Conservation (phyloP, 805 yeast genomes). For the Candida lessepsii region DNA sequence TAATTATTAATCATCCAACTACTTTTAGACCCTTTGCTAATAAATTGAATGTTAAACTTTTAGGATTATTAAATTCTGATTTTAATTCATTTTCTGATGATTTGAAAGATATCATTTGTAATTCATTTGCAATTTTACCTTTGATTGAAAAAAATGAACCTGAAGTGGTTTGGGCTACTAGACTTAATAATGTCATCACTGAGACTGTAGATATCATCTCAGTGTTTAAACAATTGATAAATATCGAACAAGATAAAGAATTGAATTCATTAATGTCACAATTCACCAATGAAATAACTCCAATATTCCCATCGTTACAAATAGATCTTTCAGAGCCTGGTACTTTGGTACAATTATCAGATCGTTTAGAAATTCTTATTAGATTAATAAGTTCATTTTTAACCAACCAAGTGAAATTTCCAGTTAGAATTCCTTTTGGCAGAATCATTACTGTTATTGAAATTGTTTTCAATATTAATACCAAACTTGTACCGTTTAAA, state of each 20-base stretch:
- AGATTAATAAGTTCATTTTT: conserved; percentile 38
- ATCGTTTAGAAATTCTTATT: conserved; percentile 48
- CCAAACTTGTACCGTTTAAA: conserved; percentile 53
- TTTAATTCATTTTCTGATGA: conserved; percentile 26
- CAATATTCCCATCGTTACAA: conserved; percentile 45
- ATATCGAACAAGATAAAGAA: conserved; percentile 54
- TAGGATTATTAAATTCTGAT: conserved; percentile 31
- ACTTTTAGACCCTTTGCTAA: conserved; percentile 78
- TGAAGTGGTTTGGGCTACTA: conserved; percentile 44
- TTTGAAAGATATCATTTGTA: conserved; percentile 43
- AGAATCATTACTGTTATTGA: conserved; percentile 51
- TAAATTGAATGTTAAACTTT: conserved; percentile 51
- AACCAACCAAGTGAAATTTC: conserved; percentile 52
- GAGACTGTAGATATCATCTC: conserved; percentile 56
- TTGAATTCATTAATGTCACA: conserved; percentile 36
- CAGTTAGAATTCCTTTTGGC: conserved; percentile 66
- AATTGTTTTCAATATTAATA: conserved; percentile 52
- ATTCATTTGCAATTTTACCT: conserved; percentile 55
- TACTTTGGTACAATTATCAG: conserved; percentile 50
- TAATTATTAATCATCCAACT: conserved; percentile 63
- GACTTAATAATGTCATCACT: conserved; percentile 46
- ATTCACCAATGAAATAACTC: conserved; percentile 22
- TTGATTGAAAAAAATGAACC: conserved; percentile 54
- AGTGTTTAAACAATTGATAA: conserved; percentile 60
- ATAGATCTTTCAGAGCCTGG: conserved; percentile 60